A percentile compares a stretch with the other conserved stretches of the same genome.
phyloP scores from a whole-genome alignment of 495 filamentous ascomycete species.

The Aspergillus conjunctus region DNA sequence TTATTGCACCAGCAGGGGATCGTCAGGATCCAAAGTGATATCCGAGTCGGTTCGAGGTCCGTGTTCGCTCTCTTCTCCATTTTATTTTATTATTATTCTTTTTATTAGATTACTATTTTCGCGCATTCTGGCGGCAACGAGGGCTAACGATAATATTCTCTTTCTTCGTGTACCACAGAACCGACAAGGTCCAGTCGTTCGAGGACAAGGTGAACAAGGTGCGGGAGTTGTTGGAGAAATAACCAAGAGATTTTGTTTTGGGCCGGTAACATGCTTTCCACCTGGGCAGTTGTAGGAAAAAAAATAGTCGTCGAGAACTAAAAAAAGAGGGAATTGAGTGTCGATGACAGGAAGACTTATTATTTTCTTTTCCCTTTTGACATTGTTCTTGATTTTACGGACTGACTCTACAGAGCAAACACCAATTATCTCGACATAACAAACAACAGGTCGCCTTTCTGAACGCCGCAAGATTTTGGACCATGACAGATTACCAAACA shows the following conservation, averaged over 20 bases:
- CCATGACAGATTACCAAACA: constrained; percentile 6
- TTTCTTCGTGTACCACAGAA: constrained; percentile 41
- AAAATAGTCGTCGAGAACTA: neutral
- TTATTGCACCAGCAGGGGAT: constrained; percentile 81
- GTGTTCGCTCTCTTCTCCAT: constrained; percentile 21
- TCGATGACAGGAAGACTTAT: neutral
- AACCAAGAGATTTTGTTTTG: constrained; percentile 25
- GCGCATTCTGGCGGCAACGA: constrained; percentile 11
- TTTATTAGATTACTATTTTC: constrained; percentile 6
- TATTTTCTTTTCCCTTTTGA: neutral
- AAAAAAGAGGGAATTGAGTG: neutral
- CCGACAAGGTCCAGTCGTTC: constrained; percentile 67
- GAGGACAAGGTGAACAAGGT: constrained; percentile 70
- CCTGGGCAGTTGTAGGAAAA: neutral
- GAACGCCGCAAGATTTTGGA: neutral
- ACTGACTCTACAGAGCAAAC: neutral
- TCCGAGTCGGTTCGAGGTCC: constrained; percentile 82
- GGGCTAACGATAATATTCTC: constrained; percentile 19
- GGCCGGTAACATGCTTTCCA: neutral
- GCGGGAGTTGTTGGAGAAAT: constrained; percentile 53
- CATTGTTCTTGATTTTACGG: neutral
- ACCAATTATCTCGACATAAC: constrained; percentile 2
- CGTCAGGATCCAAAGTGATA: constrained; percentile 83
- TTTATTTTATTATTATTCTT: constrained; percentile 5
- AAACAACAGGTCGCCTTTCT: neutral